Evolutionary conservation across 2,329 filamentous ascomycete genomes (phyloP).

Genomic region (Thyridium curvatum): DNA sequence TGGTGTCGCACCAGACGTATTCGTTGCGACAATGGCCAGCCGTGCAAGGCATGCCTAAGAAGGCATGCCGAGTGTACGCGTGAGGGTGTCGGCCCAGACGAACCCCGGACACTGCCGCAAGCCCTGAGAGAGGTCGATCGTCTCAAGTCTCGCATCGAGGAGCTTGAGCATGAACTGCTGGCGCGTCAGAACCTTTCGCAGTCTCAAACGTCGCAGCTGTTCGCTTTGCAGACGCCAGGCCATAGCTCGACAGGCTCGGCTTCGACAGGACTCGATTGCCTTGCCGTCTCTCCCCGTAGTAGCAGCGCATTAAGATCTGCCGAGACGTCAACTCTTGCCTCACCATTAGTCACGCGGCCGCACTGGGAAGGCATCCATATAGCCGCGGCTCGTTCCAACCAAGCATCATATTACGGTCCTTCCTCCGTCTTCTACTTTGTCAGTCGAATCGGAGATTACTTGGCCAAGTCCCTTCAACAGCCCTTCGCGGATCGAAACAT

Average conservation of each 20-base stretch:
- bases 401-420: constrained; percentile 34
- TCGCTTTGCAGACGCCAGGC: no score
- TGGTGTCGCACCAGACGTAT: constrained; percentile 29
- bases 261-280: no score
- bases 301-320: no score
- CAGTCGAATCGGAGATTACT: constrained; percentile 28
- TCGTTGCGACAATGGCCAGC: constrained; percentile 28
- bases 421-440: constrained; percentile 39
- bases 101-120: constrained; percentile 5
- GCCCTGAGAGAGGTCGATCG: constrained; percentile 5
- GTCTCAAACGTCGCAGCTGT: background rate
- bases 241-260: no score
- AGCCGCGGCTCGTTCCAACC: constrained; percentile 24
- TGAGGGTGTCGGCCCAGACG: constrained; percentile 13
- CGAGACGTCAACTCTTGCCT: background rate
- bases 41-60: constrained; percentile 26
- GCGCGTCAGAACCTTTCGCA: background rate
- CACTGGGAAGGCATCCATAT: constrained; percentile 26
- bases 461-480: constrained; percentile 24
- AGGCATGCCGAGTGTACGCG: constrained; percentile 23
- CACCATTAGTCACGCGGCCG: background rate
- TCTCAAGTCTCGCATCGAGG: background rate
- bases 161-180: constrained; percentile 3
- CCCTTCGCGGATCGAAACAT: constrained; percentile 6
- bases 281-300: no score